Base-by-base conservation (phyloP, 1,284 basidiomycete genomes). In the Agroathelia rolfsii region DNA sequence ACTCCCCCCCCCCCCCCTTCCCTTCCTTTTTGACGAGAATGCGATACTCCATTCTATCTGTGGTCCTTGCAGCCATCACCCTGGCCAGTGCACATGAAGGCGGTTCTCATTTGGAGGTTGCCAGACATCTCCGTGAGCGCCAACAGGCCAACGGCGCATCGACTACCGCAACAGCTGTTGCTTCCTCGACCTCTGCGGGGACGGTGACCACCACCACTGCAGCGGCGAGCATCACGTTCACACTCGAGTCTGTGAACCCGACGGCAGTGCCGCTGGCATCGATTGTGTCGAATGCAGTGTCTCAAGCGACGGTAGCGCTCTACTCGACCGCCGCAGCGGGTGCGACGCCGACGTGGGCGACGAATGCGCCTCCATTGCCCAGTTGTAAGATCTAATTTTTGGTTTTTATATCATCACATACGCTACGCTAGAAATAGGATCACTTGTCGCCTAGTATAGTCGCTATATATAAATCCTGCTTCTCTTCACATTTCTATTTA, bases 181-280 rank as follows among this genome's bases (percentile, higher is more conserved):
- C 38, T 13, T 30, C 42, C 3, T 35, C 45, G 15, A 28, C 43
- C 16, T 30, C 41, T 8, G 27, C 46, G 18, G 43, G 46, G 9
- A 47, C 55, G 3, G 48, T 55, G 11, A 50, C 51, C 35, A 48
- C 59, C 6, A 58, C 61, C 16, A 47, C 17, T 4, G 23, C 39
- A 15, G 37, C 33, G n/a, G 14, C 30, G 15, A 11, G 31, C 14
- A 19, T 11, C 15, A 22, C 34, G 14, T n/a, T 21, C 15, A 18
- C 70, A 4, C 55, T 78, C 13, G 39, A 55, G 7, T 58, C 72
- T 1, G 64, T 62, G 6, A 79, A 80, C 52, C 75, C 76, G 2
- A 75, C 71, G 10, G 74, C 74, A 5, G 46, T 74, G 20, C 72
- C 75, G 1, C 50, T 76, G 22, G 49, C 63, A 3, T 49, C 48